Evolutionary conservation across 208 protist genomes (phyloP), one percentile per base, ranked within the genome.

Genomic region (Leishmania arabica): DNA sequence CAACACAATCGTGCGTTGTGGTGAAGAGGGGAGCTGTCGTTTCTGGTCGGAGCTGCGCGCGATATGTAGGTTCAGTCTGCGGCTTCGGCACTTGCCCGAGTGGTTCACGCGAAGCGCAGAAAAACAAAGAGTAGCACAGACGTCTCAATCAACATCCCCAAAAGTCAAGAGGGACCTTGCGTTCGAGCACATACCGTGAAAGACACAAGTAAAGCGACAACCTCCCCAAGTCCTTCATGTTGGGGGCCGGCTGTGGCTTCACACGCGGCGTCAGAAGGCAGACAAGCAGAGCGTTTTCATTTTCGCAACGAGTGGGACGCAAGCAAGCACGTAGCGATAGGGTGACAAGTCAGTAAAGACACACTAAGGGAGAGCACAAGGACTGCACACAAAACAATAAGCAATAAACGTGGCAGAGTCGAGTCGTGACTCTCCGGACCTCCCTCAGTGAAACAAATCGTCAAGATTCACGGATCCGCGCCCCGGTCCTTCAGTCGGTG

Each of bases 401-500:
- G 27, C 19, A 51, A n/a, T 4, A 47, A 51, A 72, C 45, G 8
- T 24, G 3, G 68, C 19, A 19, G 42, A 51, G 42, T 6, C 40
- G 42, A 0, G 49, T 3, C 24, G 8, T 27, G 17, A 17, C 17
- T n/a, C 5, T 56, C n/a, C 27, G 49, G 19, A 11, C 7, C 24
- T 31, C 15, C 42, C 34, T 75, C 42, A 60, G 13, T 81, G 65
- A 69, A 91, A 89, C 58, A 91, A 71, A 74, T 85, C 83, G 47
- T 87, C 88, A 62, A 91, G 79, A 80, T 85, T 82, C 66, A 85
- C 71, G 34, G 37, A 37, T 1, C 45, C 34, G 24, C 42, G 45
- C 7, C 9, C 62, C 2, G 5, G 56, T 0, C 24, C n/a, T 21
- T 79, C 40, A 54, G 31, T 34, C 8, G 76, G 31, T 27, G 47